These are phyloP conservation scores for Xylaria digitata DNA, from an alignment of 2,329 filamentous ascomycete species.

Conservation along the genomic window DNA sequence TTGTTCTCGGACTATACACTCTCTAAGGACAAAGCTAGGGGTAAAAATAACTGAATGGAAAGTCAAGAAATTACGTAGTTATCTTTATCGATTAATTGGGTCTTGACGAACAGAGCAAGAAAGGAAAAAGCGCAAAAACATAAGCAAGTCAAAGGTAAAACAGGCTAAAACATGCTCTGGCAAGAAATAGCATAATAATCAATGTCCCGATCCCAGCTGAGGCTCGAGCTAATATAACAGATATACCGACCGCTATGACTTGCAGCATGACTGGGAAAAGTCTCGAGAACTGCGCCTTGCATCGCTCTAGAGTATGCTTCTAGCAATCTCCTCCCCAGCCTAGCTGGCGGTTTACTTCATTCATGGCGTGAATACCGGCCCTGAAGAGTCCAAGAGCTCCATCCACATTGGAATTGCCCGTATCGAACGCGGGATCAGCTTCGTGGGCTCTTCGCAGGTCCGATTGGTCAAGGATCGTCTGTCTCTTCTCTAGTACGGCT, in stretches of 20 bases:
- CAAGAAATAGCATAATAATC: slow-evolving; percentile 20
- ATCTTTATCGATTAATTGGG: neutral
- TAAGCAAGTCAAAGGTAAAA: neutral
- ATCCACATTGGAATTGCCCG: slow-evolving; percentile 56
- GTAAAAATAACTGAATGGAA: neutral
- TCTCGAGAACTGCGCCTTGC: slow-evolving; percentile 4
- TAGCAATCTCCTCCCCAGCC: slow-evolving; percentile 61
- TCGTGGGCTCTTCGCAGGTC: slow-evolving; percentile 62
- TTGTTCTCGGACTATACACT: neutral
- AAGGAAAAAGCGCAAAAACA: neutral
- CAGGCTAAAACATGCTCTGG: slow-evolving; percentile 3
- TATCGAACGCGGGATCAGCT: slow-evolving; percentile 53
- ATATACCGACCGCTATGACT: slow-evolving; percentile 16
- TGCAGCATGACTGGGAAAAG: slow-evolving; percentile 19
- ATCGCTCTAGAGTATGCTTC: slow-evolving; percentile 29
- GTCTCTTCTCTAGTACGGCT: slow-evolving; percentile 68
- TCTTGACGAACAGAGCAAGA: neutral
- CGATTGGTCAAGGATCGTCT: slow-evolving; percentile 66
- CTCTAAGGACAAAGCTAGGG: neutral
- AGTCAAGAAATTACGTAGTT: neutral
- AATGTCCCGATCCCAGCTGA: slow-evolving; percentile 16
- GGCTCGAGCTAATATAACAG: slow-evolving; percentile 10
- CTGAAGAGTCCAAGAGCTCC: slow-evolving; percentile 57
- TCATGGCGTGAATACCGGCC: slow-evolving; percentile 63
- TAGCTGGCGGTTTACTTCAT: slow-evolving; percentile 63